These are phyloP conservation scores for Phytophthora pseudosyringae DNA, from an alignment of 352 stramenopile genomes.

Conservation along the genomic window DNA sequence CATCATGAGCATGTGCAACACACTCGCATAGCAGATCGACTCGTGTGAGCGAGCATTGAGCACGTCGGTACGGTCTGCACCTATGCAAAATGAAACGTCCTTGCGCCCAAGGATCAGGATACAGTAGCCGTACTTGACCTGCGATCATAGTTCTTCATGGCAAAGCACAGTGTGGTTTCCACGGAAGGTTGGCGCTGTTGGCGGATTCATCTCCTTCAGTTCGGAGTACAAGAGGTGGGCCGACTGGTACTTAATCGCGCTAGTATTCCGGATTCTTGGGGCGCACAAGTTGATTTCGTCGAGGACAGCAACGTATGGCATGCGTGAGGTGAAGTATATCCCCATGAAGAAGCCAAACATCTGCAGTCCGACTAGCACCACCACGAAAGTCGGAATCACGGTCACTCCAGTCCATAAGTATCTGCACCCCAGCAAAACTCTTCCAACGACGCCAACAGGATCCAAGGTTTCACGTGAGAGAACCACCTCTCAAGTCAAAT, in stretches of 20 bases:
- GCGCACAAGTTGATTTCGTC: constrained; percentile 3
- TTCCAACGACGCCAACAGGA: neutral
- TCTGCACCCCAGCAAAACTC: neutral
- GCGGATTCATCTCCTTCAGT: constrained; percentile 7
- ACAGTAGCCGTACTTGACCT: constrained; percentile 34
- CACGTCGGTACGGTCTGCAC: constrained; percentile 51
- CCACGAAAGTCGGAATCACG: constrained; percentile 9
- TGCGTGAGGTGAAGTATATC: neutral
- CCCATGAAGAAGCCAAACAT: constrained; percentile 19
- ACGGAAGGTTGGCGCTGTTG: constrained; percentile 26
- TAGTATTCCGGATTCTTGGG: constrained; percentile 9
- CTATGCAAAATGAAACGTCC: constrained; percentile 47
- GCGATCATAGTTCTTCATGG: constrained; percentile 3
- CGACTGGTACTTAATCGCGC: constrained; percentile 13
- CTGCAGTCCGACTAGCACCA: constrained; percentile 15
- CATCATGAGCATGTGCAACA: constrained; percentile 62
- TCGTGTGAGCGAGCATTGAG: constrained; percentile 27
- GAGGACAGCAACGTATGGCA: neutral
- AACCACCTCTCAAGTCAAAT: too few species aligned
- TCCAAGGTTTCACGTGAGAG: too few species aligned
- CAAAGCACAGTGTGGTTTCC: constrained; percentile 24
- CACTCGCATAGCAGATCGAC: constrained; percentile 54
- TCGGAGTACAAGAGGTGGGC: constrained; percentile 18
- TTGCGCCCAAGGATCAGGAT: constrained; percentile 54
- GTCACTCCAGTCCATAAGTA: constrained; percentile 13